Base-by-base conservation (phyloP, 495 filamentous ascomycete genomes). In the Trichoderma reesei region DNA sequence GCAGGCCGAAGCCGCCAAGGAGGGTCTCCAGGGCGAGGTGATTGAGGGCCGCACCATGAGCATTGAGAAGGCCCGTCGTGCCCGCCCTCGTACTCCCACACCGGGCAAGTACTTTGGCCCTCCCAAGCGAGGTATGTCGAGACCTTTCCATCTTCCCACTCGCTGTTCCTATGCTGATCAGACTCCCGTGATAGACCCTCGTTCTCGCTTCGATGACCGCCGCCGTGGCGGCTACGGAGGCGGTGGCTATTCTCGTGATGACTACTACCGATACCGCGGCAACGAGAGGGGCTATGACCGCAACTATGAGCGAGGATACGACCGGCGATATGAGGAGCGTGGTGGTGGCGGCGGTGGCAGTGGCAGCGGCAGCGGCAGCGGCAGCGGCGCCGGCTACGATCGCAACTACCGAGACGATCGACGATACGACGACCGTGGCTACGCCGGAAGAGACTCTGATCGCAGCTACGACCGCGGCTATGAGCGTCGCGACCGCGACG, bases 71-170 rank as follows among this genome's bases (percentile, higher is more conserved):
- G 94, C 94, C 72, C 90, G 94, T 71, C 90, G 94, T 76, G 87
- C 89, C 73, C 88, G 90, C 66, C 95, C 95, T 63, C 89, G 94
- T 72, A 98, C 92, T 54, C 94, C 94, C 13, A 99, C 94, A 65
- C 94, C 94, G 41, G 94, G 94, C 78, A 97, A 98, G 78, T 99
- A 99, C 85, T 97, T 96, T 73, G 94, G 94, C 61, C 95, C 95
- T 61, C 94, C 95, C 64, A 98, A 99, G 87, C 82, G 95, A 80
- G 94, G 94, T 96, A 79, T 81, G 88, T 72, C 61, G n/a, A 20
- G 16, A 33, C 11, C 11, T 39, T 16, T 48, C 1, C 61, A 1
- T 46, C 20, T 39, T 83, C 73, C 79, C 80, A 48, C 80, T 80
- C 61, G 79, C 78, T 64, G 72, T 73, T 10, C 20, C 66, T 69